Percentiles rank a stretch among this genome's conserved stretches.
phyloP scores from a whole-genome alignment of 2,329 filamentous ascomycete genomes.

The Aspergillus ustus region DNA sequence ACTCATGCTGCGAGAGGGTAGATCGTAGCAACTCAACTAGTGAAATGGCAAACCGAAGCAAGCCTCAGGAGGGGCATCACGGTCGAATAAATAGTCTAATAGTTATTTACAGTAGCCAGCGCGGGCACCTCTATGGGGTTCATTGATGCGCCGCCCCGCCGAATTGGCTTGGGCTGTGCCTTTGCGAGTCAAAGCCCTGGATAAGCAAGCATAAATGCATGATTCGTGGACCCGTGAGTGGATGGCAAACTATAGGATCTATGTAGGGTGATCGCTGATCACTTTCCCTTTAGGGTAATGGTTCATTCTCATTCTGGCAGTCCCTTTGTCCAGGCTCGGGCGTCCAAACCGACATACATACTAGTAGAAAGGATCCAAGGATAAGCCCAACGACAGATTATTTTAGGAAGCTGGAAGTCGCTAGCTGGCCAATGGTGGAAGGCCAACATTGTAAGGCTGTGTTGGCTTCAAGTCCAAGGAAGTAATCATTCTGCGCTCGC shows the following conservation, averaged over 20 bases:
- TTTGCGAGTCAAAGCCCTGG: neutral
- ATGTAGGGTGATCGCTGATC: neutral
- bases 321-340: neutral
- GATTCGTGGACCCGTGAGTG: neutral
- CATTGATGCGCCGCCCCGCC: neutral
- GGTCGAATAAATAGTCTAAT: neutral
- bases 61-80: neutral
- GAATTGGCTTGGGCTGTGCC: neutral
- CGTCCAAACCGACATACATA: neutral
- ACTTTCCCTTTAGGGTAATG: neutral
- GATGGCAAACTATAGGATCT: neutral
- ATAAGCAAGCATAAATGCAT: neutral
- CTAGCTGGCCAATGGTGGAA: neutral
- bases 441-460: too few species aligned
- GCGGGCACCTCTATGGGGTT: neutral
- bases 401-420: neutral
- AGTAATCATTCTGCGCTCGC: neutral
- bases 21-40: neutral
- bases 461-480: neutral
- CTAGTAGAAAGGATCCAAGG: neutral
- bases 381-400: neutral
- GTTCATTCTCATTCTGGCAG: neutral
- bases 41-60: neutral
- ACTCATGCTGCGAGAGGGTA: conserved; percentile 9
- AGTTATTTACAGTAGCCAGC: too few species aligned